These are phyloP conservation scores for Ampelomyces quisqualis DNA, from an alignment of 2,329 filamentous ascomycete genomes.

Conservation along the genomic window DNA sequence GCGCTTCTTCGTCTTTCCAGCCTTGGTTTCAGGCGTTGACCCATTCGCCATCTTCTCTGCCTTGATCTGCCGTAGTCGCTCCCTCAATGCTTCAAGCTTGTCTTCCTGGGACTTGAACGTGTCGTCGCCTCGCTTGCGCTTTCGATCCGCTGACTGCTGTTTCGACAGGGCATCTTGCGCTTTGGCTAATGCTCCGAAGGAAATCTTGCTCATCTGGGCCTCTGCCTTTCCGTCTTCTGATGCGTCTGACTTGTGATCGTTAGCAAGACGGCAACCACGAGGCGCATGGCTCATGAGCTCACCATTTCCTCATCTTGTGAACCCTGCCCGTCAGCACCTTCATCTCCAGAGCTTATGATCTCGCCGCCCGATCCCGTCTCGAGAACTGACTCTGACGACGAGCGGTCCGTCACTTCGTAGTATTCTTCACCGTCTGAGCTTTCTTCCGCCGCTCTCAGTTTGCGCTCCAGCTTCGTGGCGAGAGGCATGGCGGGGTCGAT, in stretches of 20 bases:
- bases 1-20: conserved; percentile 17
- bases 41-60: conserved; percentile 39
- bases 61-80: conserved; percentile 48
- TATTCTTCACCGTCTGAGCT: conserved; percentile 43
- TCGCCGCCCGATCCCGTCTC: conserved; percentile 41
- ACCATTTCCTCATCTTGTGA: conserved; percentile 36
- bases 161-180: conserved; percentile 69
- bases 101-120: conserved; percentile 47
- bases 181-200: conserved; percentile 87
- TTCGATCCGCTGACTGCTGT: conserved; percentile 33
- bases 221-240: conserved; percentile 47
- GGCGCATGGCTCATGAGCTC: background rate
- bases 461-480: conserved; percentile 39
- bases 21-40: conserved; percentile 22
- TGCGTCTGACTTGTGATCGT: conserved; percentile 28
- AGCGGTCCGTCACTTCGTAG: conserved; percentile 44
- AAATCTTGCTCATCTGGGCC: conserved; percentile 61
- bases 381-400: conserved; percentile 44
- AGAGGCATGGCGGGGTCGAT: conserved; percentile 31
- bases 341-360: conserved; percentile 40
- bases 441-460: conserved; percentile 39
- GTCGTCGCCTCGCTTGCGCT: conserved; percentile 47
- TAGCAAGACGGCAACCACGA: conserved; percentile 4
- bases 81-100: conserved; percentile 50
- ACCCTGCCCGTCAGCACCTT: conserved; percentile 18